phyloP scores from a whole-genome alignment of 2,329 filamentous ascomycete genomes.

The Alternaria triticimaculans region DNA sequence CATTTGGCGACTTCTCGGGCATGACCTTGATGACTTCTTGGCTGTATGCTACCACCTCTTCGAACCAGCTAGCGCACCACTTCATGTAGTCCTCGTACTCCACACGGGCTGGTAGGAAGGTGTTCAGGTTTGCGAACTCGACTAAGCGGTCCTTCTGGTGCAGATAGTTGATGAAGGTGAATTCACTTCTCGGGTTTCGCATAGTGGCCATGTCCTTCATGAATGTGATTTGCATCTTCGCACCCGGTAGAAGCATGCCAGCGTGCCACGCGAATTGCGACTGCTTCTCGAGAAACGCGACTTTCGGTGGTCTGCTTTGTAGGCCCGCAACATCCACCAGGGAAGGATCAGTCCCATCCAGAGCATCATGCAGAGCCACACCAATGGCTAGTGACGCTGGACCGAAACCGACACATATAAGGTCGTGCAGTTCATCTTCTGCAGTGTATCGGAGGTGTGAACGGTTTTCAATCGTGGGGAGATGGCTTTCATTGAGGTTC shows the following conservation, averaged over 20 bases:
- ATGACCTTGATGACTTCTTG: conserved; percentile 77
- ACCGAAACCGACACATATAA: conserved; percentile 91
- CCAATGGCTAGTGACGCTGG: conserved; percentile 89
- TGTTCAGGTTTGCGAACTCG: conserved; percentile 88
- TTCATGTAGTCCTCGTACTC: conserved; percentile 97
- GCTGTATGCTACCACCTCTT: conserved; percentile 73
- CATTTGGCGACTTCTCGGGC: conserved; percentile 61
- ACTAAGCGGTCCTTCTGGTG: conserved; percentile 81
- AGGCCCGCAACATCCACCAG: conserved; percentile 44
- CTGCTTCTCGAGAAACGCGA: conserved; percentile 90
- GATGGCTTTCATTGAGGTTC: conserved; percentile 35
- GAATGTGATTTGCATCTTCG: conserved; percentile 98
- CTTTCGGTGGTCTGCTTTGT: conserved; percentile 64
- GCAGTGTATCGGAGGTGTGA: conserved; percentile 62
- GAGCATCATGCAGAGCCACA: conserved; percentile 83
- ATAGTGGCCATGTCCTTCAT: conserved; percentile 94
- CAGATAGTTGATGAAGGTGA: conserved; percentile 96
- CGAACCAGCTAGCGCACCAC: conserved; percentile 87
- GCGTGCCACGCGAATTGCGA: conserved; percentile 86
- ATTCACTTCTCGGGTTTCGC: conserved; percentile 84
- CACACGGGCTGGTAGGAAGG: conserved; percentile 82
- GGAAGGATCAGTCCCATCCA: conserved; percentile 49
- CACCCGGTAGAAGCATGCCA: conserved; percentile 91
- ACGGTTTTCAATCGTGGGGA: conserved; percentile 39
- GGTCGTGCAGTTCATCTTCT: conserved; percentile 74